phyloP scores from a whole-genome alignment of 257 asterid genomes.

The Gentiana straminea region DNA sequence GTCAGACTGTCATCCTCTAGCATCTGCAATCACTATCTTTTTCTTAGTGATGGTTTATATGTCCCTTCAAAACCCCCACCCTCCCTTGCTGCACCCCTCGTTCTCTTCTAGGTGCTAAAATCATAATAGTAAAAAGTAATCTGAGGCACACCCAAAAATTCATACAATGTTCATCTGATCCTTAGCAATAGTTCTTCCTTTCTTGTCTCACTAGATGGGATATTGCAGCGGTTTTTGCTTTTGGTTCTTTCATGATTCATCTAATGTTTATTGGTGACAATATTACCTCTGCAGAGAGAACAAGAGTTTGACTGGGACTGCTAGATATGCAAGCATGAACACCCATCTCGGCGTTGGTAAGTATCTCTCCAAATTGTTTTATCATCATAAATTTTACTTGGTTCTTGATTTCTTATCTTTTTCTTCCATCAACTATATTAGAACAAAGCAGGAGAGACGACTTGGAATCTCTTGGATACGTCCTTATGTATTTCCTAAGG shows the following conservation, averaged over 20 bases:
- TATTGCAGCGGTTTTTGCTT: background rate
- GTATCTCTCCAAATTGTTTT: conserved; percentile 15
- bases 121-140: too few relatives aligned
- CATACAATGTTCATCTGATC: too few relatives aligned
- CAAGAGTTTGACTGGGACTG: conserved; percentile 97
- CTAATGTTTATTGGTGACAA: conserved; percentile 2
- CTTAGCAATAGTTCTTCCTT: too few relatives aligned
- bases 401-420: conserved; percentile 8
- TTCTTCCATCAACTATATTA: conserved; percentile 9
- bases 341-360: conserved; percentile 95
- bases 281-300: conserved; percentile 56
- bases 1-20: too few relatives aligned
- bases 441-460: conserved; percentile 99
- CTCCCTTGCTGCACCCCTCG: too few relatives aligned
- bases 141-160: too few relatives aligned
- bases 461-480: conserved; percentile 95
- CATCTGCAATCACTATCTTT: too few relatives aligned
- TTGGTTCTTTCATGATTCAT: background rate
- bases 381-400: conserved; percentile 3
- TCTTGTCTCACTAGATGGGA: too few relatives aligned
- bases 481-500: conserved; percentile 84
- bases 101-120: too few relatives aligned
- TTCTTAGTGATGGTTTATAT: too few relatives aligned
- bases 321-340: conserved; percentile 97
- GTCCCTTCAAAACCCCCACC: too few relatives aligned